Evolutionary conservation across 164 flowering plant genomes (phyloP).

Genomic region (Dillenia turbinata): DNA sequence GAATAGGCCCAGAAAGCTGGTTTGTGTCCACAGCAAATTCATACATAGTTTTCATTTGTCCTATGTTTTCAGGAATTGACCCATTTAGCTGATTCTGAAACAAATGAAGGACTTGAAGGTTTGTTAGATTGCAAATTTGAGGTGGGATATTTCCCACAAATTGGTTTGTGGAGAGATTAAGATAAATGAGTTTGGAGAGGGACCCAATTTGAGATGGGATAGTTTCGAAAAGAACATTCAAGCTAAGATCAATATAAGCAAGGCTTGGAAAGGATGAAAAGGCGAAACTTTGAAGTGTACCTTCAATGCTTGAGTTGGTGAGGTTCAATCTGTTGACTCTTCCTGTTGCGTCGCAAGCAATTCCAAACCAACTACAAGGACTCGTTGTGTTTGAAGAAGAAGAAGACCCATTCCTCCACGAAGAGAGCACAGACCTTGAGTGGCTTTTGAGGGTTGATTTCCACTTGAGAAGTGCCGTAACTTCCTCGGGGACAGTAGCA

Average conservation of each 20-base stretch:
- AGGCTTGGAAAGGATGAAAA: no score
- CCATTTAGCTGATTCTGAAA: slow-evolving; percentile 1
- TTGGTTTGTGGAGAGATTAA: slow-evolving; percentile 13
- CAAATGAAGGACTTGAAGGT: no score
- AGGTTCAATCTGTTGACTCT: slow-evolving; percentile 4
- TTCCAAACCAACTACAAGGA: no score
- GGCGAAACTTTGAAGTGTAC: no score
- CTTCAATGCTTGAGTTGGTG: not conserved
- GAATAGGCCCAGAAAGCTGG: slow-evolving; percentile 12
- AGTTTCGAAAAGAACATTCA: slow-evolving; percentile 10
- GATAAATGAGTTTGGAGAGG: slow-evolving; percentile 6
- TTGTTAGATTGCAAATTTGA: no score
- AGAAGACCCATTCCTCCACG: not conserved
- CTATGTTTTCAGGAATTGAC: slow-evolving; percentile 17
- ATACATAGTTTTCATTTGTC: slow-evolving; percentile 4
- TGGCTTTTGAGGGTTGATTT: not conserved
- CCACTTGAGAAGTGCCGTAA: not conserved
- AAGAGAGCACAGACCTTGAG: not conserved
- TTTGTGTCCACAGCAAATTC: slow-evolving; percentile 10
- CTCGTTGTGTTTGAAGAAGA: no score
- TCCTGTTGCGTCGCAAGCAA: no score
- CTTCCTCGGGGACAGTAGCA: not conserved
- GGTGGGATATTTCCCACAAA: slow-evolving; percentile 16
- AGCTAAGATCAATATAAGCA: not conserved
- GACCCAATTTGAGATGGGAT: slow-evolving; percentile 18